Evolutionary conservation across 2,329 filamentous ascomycete genomes (phyloP), one percentile per base, ranked within the genome.

Genomic region (Pyricularia sp.): DNA sequence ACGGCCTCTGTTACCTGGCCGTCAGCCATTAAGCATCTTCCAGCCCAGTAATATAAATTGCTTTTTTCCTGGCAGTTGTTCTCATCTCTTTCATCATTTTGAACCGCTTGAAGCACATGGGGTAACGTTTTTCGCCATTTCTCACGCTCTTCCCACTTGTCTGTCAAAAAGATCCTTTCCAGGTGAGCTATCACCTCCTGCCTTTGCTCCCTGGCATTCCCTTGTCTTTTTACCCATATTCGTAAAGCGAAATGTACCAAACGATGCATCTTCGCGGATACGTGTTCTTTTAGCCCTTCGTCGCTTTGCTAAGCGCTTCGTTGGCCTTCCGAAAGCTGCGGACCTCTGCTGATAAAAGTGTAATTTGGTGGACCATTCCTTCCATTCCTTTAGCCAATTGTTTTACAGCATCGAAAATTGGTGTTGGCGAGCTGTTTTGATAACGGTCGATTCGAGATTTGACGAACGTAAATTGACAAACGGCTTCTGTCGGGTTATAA

Each of bases 251-350:
- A 28, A 36, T 80, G 78, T 0, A 81, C 78, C 1, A 81, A 71
- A 10, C 75, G 72, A 67, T 80, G 79, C 75, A 80, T 79, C 58
- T 80, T 77, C n/a, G n/a, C n/a, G n/a, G n/a, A n/a, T n/a, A n/a
- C n/a, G n/a, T n/a, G n/a, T n/a, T n/a, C n/a, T n/a, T n/a, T n/a
- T n/a, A n/a, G n/a, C n/a, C n/a, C n/a, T n/a, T n/a, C n/a, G n/a
- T n/a, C n/a, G n/a, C n/a, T n/a, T n/a, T n/a, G n/a, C n/a, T n/a
- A n/a, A n/a, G n/a, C n/a, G n/a, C n/a, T n/a, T n/a, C n/a, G n/a
- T n/a, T n/a, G n/a, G n/a, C n/a, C n/a, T n/a, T n/a, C n/a, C n/a
- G n/a, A n/a, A n/a, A n/a, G n/a, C n/a, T n/a, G n/a, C n/a, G n/a
- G n/a, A n/a, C n/a, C n/a, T n/a, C n/a, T n/a, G n/a, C n/a, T n/a